A percentile compares a stretch with the other conserved stretches of the same genome.
Conservation (phyloP, 2,329 filamentous ascomycete genomes). For the Aureobasidium sp. region DNA sequence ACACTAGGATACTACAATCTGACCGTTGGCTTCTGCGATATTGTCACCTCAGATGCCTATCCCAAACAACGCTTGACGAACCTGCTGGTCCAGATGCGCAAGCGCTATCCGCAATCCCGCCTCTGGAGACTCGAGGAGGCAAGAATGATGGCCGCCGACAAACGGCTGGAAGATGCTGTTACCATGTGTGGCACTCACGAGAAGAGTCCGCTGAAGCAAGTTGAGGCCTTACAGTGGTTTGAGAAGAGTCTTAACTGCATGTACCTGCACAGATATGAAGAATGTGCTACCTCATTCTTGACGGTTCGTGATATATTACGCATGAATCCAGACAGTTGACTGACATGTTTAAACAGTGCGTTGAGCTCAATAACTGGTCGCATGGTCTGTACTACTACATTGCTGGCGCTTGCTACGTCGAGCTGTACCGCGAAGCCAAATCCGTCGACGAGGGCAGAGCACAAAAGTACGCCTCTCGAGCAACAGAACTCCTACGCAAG, state of each 20-base stretch:
- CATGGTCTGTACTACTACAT: conserved; percentile 87
- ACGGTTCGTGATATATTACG: conserved; percentile 33
- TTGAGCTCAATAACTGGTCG: conserved; percentile 84
- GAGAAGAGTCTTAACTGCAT: conserved; percentile 73
- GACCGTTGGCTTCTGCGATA: conserved; percentile 79
- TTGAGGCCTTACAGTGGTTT: conserved; percentile 77
- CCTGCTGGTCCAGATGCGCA: conserved; percentile 67
- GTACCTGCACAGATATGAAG: conserved; percentile 69
- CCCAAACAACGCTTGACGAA: conserved; percentile 60
- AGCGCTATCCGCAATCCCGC: conserved; percentile 70
- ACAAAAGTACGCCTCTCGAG: conserved; percentile 37
- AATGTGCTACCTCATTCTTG: conserved; percentile 68
- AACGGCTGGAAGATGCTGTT: conserved; percentile 61
- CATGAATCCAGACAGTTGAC: conserved; percentile 22
- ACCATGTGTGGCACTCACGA: conserved; percentile 42
- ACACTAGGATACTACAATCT: conserved; percentile 85
- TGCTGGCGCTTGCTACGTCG: conserved; percentile 69
- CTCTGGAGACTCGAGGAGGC: conserved; percentile 89
- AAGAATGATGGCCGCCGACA: conserved; percentile 62
- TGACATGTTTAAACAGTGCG: conserved; percentile 38
- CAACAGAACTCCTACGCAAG: conserved; percentile 63
- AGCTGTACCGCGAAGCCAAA: conserved; percentile 64
- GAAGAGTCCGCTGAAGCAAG: conserved; percentile 71
- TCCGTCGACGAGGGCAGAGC: conserved; percentile 30
- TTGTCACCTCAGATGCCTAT: conserved; percentile 62